These are phyloP conservation scores for Jaenimonas drosophilae DNA, from an alignment of 208 protist genomes.

Conservation along the genomic window DNA sequence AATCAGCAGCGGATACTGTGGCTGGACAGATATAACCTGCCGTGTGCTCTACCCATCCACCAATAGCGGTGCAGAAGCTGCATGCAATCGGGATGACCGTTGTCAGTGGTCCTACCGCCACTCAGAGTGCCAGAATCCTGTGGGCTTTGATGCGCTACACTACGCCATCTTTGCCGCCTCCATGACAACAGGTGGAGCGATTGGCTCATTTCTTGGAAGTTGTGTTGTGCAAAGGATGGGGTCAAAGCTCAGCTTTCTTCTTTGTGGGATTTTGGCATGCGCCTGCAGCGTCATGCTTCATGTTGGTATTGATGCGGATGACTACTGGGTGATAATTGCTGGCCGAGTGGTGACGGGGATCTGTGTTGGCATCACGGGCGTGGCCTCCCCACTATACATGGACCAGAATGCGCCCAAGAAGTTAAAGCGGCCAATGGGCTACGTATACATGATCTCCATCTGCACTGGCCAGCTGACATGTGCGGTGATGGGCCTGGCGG, in stretches of 20 bases:
- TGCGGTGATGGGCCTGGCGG: constrained; percentile 11
- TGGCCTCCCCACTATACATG: constrained; percentile 16
- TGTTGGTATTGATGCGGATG: constrained; percentile 9
- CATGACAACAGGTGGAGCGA: constrained; percentile 16
- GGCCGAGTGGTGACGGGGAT: constrained; percentile 20
- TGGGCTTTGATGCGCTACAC: constrained; percentile 8
- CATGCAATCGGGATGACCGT: not conserved
- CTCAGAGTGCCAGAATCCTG: constrained; percentile 2
- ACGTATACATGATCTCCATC: constrained; percentile 18
- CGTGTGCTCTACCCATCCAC: too few relatives aligned
- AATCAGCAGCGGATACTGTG: too few relatives aligned
- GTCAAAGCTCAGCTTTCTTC: constrained; percentile 12
- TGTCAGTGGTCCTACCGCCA: constrained; percentile 10
- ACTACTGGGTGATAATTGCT: constrained; percentile 19
- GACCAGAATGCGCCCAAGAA: constrained; percentile 7
- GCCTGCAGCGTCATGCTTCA: constrained; percentile 11
- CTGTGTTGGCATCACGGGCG: constrained; percentile 10
- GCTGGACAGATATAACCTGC: too few relatives aligned
- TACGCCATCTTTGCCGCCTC: constrained; percentile 15
- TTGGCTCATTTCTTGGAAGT: constrained; percentile 20
- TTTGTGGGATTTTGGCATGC: constrained; percentile 6
- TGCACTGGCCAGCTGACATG: constrained; percentile 16
- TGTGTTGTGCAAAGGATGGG: constrained; percentile 10
- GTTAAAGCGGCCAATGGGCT: constrained; percentile 11
- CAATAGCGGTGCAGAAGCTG: not conserved